Conservation (phyloP, 768 basidiomycete species). For the Rhodosporidiobolus odoratus region DNA sequence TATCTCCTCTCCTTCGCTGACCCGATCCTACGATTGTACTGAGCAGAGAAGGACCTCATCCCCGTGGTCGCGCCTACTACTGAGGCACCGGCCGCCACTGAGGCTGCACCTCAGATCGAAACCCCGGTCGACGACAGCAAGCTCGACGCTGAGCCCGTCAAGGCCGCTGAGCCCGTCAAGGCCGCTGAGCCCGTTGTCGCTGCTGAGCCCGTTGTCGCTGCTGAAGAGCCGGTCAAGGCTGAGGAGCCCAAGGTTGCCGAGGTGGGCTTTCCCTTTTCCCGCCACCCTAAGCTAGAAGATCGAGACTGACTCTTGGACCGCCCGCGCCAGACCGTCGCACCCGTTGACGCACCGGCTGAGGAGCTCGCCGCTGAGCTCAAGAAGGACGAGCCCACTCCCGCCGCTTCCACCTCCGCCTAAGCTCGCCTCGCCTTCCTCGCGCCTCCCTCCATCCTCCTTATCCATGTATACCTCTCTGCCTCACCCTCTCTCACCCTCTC, state of each 20-base stretch:
- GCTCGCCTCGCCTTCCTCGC: no score
- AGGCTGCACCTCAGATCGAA: slow-evolving; percentile 15
- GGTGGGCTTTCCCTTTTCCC: background rate
- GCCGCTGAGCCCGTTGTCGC: background rate
- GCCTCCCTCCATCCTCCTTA: no score
- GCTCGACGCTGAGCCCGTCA: background rate
- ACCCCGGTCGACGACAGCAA: slow-evolving; percentile 13
- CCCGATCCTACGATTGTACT: background rate
- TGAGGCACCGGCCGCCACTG: background rate
- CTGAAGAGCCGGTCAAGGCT: background rate
- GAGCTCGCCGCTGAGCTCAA: slow-evolving; percentile 26
- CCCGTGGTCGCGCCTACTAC: background rate
- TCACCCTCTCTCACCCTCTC: no score
- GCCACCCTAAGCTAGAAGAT: background rate
- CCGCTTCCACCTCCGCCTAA: slow-evolving; percentile 1
- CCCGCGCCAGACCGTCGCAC: slow-evolving; percentile 9
- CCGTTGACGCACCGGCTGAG: slow-evolving; percentile 25
- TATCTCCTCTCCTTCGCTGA: background rate
- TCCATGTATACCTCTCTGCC: no score
- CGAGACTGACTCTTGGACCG: background rate
- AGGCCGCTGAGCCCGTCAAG: background rate
- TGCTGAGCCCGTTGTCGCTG: background rate
- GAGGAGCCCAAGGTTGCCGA: slow-evolving; percentile 6
- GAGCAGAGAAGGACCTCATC: slow-evolving; percentile 23
- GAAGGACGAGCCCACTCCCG: slow-evolving; percentile 6